Conservation (phyloP, 139 green algal genomes). For the Picochlorum sp. region DNA sequence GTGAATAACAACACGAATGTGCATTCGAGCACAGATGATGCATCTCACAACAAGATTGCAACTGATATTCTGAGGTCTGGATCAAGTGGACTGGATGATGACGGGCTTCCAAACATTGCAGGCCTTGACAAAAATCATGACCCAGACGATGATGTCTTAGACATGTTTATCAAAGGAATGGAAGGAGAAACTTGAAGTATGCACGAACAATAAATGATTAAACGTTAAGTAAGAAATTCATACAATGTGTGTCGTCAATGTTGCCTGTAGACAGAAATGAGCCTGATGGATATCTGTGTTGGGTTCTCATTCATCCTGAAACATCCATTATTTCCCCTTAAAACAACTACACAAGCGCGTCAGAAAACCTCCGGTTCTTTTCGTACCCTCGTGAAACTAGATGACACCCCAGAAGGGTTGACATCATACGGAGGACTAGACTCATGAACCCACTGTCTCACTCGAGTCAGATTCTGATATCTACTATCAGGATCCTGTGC, state of each 20-base stretch:
- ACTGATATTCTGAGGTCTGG: not conserved
- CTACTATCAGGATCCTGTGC: not conserved
- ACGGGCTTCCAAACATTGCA: not conserved
- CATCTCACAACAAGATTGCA: not conserved
- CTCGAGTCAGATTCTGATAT: slow-evolving; percentile 10
- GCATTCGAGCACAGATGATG: not conserved
- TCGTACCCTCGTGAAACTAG: not conserved
- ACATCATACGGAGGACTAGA: slow-evolving; percentile 27
- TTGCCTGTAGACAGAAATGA: too few relatives aligned
- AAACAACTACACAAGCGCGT: too few relatives aligned
- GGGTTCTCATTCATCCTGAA: too few relatives aligned
- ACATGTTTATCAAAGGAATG: slow-evolving; percentile 6
- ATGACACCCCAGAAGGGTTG: slow-evolving; percentile 9
- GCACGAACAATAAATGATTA: too few relatives aligned
- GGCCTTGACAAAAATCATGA: not conserved
- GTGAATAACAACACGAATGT: not conserved
- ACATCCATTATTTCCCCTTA: too few relatives aligned
- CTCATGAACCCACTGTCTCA: slow-evolving; percentile 28
- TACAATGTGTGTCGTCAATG: too few relatives aligned
- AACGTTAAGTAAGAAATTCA: too few relatives aligned
- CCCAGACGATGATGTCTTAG: slow-evolving; percentile 1
- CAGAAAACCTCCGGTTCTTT: not conserved
- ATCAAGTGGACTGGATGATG: not conserved
- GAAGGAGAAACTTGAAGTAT: not conserved
- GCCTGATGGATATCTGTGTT: too few relatives aligned